Base-by-base conservation (phyloP, 2,329 filamentous ascomycete genomes). In the Stagonosporopsis chrysanthemi region DNA sequence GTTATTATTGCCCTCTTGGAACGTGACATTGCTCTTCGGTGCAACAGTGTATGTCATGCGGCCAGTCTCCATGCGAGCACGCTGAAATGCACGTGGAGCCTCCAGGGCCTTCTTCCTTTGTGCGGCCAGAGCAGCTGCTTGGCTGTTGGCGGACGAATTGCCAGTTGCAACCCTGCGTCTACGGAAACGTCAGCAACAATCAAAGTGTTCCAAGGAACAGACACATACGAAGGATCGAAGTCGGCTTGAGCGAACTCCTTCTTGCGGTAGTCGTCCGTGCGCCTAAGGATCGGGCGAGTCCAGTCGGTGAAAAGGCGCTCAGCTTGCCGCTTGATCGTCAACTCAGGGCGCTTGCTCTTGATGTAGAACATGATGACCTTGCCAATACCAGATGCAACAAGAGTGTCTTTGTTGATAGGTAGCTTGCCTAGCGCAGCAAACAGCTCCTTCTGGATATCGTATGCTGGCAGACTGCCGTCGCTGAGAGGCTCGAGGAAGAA, bases 361-460 rank as follows among this genome's bases (percentile, higher is more conserved):
- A 93, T 97, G 79, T 99, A 99, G 80, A 97, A 99, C 61, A 96
- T 86, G 49, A 97, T 90, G 44, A 99, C 92, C 76, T 97, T 97
- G 72, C 95, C 95, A 63, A 99, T 95, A 19, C 94, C 93, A 68
- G 91, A 96, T 64, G 92, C 93, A 22, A 96, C 84, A 14, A 99
- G 84, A 1, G 90, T 86, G 68, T 98, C 95, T 74, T 97, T 97
- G 73, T 92, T 90, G 64, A 98, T 92, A 6, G 92, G 92, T 5
- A 98, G 84, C 69, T 87, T 88, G 17, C 84, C 85, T 35, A 99
- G 83, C 23, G 91, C 90, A 24, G 86, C 86, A 75, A 99, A 95
- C 40, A 99, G 86, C 74, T 98, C 93, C 60, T 93, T 91, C 80
- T 99, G 95, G 65, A 99, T 98, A 74, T 95, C 95, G 80, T 97